Base-by-base conservation (phyloP, 2,329 filamentous ascomycete species). In the Neospermospora avenae region DNA sequence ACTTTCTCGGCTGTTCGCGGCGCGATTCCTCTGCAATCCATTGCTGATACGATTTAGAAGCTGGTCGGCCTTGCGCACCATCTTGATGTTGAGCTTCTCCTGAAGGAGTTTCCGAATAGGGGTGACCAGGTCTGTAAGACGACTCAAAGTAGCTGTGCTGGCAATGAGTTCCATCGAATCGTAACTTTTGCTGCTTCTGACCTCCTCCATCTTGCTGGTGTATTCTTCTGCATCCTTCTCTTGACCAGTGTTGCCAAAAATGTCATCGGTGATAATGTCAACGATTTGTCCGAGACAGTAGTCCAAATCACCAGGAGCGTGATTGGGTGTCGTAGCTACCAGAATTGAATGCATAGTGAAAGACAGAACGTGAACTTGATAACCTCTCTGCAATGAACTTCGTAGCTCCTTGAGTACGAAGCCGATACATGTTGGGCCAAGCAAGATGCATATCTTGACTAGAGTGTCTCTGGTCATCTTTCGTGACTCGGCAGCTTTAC, bases 221-320 rank as follows among this genome's bases (percentile, higher is more conserved):
- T 99, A 99, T 56, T 93, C 95, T 68, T 97, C 92, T 0, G 93
- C 93, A 69, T 99, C 95, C 75, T 99, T 99, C 72, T 99, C 93
- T 76, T 96, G 90, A 1, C 95, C 95, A 35, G 89, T 89, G 5
- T 86, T 85, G 31, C 96, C 96, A 71, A 99, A 99, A 13, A 96
- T 95, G 72, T 99, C 96, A 70, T 99, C 95, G 90, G 99, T 95
- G 65, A 98, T 88, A 45, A 99, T 85, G 1, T 85, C 82, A 48
- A 96, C 86, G 45, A 98, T 86, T 11, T 88, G 82, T 3, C 83
- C 78, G 8, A 97, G 78, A 70, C 93, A 96, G 71, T 97, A 93
- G 71, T 99, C 91, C 31, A 99, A 78, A 67, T 93, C 91, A 24
- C 96, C 95, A 18, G 91, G 86, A 42, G 85, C 80, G 69, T 91